Base-by-base conservation (phyloP, 805 yeast species). In the Hyphopichia homilentoma region DNA sequence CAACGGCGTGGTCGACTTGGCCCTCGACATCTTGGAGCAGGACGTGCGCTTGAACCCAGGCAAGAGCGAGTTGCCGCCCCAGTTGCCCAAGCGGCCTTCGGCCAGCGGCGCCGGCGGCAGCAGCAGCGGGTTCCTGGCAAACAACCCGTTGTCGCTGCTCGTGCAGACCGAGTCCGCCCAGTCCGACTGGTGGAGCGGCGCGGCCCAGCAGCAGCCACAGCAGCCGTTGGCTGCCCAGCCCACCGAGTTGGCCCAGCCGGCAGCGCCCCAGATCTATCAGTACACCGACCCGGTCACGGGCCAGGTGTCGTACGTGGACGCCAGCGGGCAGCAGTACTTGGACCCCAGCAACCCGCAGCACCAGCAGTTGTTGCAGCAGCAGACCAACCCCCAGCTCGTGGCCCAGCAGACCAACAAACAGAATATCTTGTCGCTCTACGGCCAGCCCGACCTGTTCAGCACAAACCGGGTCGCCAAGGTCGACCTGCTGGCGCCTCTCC, bases 261-360 rank as follows among this genome's bases (percentile, higher is more conserved):
- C 27, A 31, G 26, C 39, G 33, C 73, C 54, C 32, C 82, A 65
- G 54, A 77, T 68, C 56, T 82, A 61, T 45, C 90, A 81, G 48
- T 83, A 78, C 50, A 68, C 81, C 14, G 89, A 83, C 45, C 87
- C 88, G 2, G 61, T 71, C 6, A 80, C 87, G 0, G 89, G 90
- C 8, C 71, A 76, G 29, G 57, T 81, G 4, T 69, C 74, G 21
- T 83, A 82, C 45, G 74, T 82, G 21, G 89, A 83, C 47, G 70
- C 79, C 7, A 77, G 73, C 27, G 81, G 81, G 2, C 87, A 81
- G 45, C 84, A 81, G 46, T 73, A 72, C 41, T 48, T 73, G 35
- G 76, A 72, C 45, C 72, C 75, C 7, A 60, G 47, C 38, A 61
- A 62, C 33, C 75, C 70, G 24, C 70, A 63, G 28, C 67, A 61